Evolutionary conservation across 306 rosid genomes (phyloP).

Genomic region (Canavalia ensiformis): DNA sequence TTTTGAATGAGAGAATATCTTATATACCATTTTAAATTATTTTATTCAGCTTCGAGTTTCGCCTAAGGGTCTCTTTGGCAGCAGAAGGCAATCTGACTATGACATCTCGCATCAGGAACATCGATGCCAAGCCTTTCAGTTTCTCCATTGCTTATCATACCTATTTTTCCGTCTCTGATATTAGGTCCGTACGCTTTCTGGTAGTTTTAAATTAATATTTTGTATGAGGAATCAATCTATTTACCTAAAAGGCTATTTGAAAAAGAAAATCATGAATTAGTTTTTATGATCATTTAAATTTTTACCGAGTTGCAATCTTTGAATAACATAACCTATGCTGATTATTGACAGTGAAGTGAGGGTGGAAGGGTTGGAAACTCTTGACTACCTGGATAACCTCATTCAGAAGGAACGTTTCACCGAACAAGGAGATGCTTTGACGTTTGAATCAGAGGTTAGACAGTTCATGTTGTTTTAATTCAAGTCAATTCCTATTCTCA

Average conservation of each 20-base stretch:
- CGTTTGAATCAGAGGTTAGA: constrained; percentile 93
- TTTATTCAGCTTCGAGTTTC: constrained; percentile 82
- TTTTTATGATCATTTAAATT: background rate
- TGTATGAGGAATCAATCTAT: background rate
- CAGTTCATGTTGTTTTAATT: constrained; percentile 1
- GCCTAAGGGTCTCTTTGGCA: constrained; percentile 76
- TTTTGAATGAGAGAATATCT: constrained; percentile 17
- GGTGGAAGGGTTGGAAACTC: constrained; percentile 94
- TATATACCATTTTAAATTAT: constrained; percentile 7
- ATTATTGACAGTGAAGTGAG: constrained; percentile 84
- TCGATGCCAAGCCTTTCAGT: constrained; percentile 84
- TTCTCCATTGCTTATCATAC: constrained; percentile 86
- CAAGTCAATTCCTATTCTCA: background rate
- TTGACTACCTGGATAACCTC: constrained; percentile 82
- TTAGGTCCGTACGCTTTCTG: constrained; percentile 60
- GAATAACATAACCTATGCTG: constrained; percentile 36
- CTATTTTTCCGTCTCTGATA: constrained; percentile 84
- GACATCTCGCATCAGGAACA: constrained; percentile 84
- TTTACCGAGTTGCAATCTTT: background rate
- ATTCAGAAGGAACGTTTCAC: constrained; percentile 79
- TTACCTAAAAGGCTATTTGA: background rate
- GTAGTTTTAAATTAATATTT: background rate
- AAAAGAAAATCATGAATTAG: background rate
- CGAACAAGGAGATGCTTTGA: constrained; percentile 79
- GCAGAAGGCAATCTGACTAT: constrained; percentile 67